Evolutionary conservation across 495 filamentous ascomycete genomes (phyloP).

Genomic region (Talaromyces nanjingensis): DNA sequence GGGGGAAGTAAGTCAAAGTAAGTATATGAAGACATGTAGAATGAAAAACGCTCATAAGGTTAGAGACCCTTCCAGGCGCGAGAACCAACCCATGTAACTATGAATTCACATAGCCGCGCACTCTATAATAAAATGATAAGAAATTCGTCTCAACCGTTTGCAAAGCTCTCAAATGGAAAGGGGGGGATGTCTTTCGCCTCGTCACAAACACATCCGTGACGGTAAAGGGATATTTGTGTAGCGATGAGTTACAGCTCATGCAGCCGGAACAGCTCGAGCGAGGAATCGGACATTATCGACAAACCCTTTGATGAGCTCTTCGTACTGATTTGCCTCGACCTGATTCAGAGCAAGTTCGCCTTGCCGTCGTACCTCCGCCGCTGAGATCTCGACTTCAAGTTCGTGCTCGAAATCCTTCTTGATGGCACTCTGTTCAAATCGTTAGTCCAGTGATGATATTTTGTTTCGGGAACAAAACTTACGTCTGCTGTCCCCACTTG

Average conservation of each 20-base stretch:
- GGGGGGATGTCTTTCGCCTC: too few species aligned
- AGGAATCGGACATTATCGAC: constrained; percentile 75
- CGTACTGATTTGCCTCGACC: constrained; percentile 48
- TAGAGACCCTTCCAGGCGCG: neutral
- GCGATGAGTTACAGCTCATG: neutral
- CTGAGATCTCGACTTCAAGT: constrained; percentile 77
- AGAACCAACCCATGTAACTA: neutral
- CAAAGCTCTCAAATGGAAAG: neutral
- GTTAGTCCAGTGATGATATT: too few species aligned
- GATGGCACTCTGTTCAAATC: constrained; percentile 14
- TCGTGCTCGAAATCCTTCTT: constrained; percentile 71
- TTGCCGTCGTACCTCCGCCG: constrained; percentile 59
- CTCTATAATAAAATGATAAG: neutral
- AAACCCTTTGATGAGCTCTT: constrained; percentile 70
- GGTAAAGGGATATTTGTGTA: neutral
- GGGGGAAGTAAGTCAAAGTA: neutral
- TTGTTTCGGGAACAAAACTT: too few species aligned
- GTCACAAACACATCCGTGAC: too few species aligned
- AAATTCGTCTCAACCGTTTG: constrained; percentile 2
- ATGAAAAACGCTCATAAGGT: constrained; percentile 5
- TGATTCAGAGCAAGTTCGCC: constrained; percentile 43
- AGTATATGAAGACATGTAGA: neutral
- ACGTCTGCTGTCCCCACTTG: constrained; percentile 67
- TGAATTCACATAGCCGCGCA: neutral
- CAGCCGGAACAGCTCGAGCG: constrained; percentile 41